Percentiles rank a stretch among this genome's conserved stretches.
Evolutionary conservation across 305 asterid species (phyloP).

Genomic region (Withania somnifera): DNA sequence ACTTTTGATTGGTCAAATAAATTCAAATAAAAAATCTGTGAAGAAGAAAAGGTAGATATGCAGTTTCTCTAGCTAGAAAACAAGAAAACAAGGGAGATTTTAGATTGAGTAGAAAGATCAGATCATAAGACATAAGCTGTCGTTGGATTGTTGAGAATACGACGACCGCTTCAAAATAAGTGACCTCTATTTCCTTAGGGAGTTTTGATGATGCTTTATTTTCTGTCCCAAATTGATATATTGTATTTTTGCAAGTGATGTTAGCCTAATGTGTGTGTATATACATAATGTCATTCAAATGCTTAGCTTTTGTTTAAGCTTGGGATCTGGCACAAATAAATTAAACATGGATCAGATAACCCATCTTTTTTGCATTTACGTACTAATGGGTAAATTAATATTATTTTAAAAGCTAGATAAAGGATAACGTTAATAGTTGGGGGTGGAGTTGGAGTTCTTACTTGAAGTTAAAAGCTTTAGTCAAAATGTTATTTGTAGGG

Average conservation of each 20-base stretch:
- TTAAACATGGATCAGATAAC: too few relatives aligned
- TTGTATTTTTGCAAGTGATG: too few relatives aligned
- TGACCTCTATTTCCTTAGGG: not conserved
- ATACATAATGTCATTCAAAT: too few relatives aligned
- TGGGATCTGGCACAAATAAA: too few relatives aligned
- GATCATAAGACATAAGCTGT: conserved; percentile 11
- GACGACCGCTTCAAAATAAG: not conserved
- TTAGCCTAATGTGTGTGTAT: too few relatives aligned
- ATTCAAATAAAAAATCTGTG: not conserved
- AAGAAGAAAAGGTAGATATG: not conserved
- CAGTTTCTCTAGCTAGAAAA: not conserved
- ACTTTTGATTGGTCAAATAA: not conserved
- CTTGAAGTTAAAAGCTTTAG: too few relatives aligned
- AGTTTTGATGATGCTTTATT: not conserved
- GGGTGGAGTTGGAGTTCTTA: too few relatives aligned
- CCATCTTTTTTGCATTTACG: too few relatives aligned
- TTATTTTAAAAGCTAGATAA: not conserved
- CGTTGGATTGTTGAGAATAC: conserved; percentile 44
- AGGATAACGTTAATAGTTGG: too few relatives aligned
- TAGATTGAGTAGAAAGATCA: not conserved
- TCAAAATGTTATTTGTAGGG: too few relatives aligned
- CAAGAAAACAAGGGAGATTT: not conserved
- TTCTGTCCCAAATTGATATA: not conserved
- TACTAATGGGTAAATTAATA: not conserved
- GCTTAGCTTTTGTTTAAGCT: too few relatives aligned